These are phyloP conservation scores for Magnusiomyces sp. DNA, from an alignment of 1,139 yeast species.

Conservation along the genomic window DNA sequence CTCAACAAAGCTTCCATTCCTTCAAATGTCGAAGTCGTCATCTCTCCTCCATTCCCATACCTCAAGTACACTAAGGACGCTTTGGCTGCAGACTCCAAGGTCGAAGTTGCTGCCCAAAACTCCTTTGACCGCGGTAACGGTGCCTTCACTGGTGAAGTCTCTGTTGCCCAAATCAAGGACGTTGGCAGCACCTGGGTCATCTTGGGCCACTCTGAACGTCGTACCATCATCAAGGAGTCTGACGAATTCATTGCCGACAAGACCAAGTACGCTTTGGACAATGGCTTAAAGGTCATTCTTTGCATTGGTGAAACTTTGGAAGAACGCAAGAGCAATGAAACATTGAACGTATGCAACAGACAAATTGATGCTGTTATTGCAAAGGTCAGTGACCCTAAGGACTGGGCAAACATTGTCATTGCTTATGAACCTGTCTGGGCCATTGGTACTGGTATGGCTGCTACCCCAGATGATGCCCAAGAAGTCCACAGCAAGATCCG, in stretches of 20 bases:
- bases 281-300: conserved; percentile 80
- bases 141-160: conserved; percentile 97
- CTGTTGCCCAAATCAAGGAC: conserved; percentile 83
- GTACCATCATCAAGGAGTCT: conserved; percentile 83
- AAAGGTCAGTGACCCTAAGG: conserved; percentile 67
- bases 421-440: conserved; percentile 99
- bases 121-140: conserved; percentile 81
- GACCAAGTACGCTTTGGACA: conserved; percentile 87
- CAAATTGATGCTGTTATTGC: conserved; percentile 87
- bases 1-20: conserved; percentile 52
- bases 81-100: conserved; percentile 58
- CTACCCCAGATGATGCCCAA: conserved; percentile 97
- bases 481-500: conserved; percentile 81
- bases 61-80: conserved; percentile 66
- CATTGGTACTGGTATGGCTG: conserved; percentile 98
- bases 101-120: conserved; percentile 84
- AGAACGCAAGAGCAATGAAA: conserved; percentile 83
- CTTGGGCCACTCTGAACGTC: conserved; percentile 98
- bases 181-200: conserved; percentile 92
- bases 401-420: conserved; percentile 88
- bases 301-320: conserved; percentile 97
- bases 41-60: conserved; percentile 96
- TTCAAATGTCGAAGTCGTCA: conserved; percentile 64
- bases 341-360: conserved; percentile 78
- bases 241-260: conserved; percentile 91